Conservation (phyloP, 805 yeast species). For the Starmerella vaccinii region DNA sequence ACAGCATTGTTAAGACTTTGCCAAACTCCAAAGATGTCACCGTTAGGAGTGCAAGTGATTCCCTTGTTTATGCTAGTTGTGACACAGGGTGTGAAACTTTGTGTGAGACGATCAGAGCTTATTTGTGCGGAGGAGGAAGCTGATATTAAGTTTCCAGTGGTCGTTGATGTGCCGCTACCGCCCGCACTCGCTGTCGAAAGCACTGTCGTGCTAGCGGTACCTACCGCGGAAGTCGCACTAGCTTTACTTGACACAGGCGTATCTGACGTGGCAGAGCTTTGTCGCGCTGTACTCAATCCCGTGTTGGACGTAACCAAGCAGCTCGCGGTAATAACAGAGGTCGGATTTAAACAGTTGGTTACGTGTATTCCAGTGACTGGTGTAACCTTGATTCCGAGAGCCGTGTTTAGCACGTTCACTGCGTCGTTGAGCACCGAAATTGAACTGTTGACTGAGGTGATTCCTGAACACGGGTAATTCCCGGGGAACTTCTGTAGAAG, state of each 20-base stretch:
- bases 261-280: too few species aligned
- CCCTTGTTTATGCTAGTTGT: neutral
- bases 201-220: too few species aligned
- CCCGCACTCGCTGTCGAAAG: too few species aligned
- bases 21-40: neutral
- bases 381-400: neutral
- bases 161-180: too few species aligned
- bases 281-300: too few species aligned
- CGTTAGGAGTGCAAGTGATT: neutral
- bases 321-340: neutral
- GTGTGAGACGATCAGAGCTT: too few species aligned
- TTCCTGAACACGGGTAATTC: neutral
- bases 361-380: neutral
- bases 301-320: neutral
- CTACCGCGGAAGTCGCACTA: too few species aligned
- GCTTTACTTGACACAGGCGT: too few species aligned
- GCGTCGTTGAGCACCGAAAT: neutral
- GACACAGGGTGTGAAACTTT: neutral
- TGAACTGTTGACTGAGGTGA: neutral
- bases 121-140: too few species aligned
- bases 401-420: neutral
- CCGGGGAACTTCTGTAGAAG: neutral
- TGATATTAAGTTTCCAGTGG: too few species aligned
- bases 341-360: neutral
- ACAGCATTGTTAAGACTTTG: neutral